These are phyloP conservation scores for Strigomonas culicis DNA, from an alignment of 208 protist genomes.

Conservation along the genomic window DNA sequence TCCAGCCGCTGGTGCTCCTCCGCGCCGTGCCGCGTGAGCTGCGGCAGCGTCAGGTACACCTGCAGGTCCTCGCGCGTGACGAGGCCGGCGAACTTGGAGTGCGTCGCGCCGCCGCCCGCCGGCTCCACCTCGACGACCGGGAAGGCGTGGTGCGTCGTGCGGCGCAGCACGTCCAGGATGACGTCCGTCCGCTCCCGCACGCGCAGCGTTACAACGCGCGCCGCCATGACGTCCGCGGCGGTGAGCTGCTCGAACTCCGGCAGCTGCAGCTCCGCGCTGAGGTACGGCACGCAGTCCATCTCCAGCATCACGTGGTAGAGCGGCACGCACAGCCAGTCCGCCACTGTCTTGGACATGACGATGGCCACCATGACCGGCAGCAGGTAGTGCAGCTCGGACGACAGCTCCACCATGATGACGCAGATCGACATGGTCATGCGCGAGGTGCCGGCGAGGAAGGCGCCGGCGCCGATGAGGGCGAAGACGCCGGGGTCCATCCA, in stretches of 20 bases:
- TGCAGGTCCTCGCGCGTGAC: slow-evolving; percentile 85
- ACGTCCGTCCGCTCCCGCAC: slow-evolving; percentile 64
- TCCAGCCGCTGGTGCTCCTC: neutral
- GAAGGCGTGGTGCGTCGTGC: slow-evolving; percentile 91
- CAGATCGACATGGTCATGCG: slow-evolving; percentile 93
- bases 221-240: slow-evolving; percentile 88
- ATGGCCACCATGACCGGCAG: slow-evolving; percentile 94
- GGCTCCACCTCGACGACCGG: slow-evolving; percentile 63
- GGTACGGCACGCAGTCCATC: slow-evolving; percentile 89
- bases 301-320: slow-evolving; percentile 91
- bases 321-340: slow-evolving; percentile 82
- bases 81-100: slow-evolving; percentile 81
- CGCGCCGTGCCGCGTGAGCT: slow-evolving; percentile 18
- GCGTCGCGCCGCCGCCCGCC: slow-evolving; percentile 7
- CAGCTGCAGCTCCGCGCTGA: slow-evolving; percentile 46
- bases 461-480: slow-evolving; percentile 91
- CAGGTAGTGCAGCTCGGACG: slow-evolving; percentile 90
- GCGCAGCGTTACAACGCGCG: slow-evolving; percentile 69
- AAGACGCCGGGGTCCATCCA: slow-evolving; percentile 92
- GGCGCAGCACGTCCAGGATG: slow-evolving; percentile 58
- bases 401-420: slow-evolving; percentile 94
- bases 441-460: slow-evolving; percentile 89
- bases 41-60: slow-evolving; percentile 69
- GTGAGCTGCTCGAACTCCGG: slow-evolving; percentile 87
- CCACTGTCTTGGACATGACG: slow-evolving; percentile 89